Base-by-base conservation (phyloP, 2,329 filamentous ascomycete species). In the Furcasterigmium furcatum region DNA sequence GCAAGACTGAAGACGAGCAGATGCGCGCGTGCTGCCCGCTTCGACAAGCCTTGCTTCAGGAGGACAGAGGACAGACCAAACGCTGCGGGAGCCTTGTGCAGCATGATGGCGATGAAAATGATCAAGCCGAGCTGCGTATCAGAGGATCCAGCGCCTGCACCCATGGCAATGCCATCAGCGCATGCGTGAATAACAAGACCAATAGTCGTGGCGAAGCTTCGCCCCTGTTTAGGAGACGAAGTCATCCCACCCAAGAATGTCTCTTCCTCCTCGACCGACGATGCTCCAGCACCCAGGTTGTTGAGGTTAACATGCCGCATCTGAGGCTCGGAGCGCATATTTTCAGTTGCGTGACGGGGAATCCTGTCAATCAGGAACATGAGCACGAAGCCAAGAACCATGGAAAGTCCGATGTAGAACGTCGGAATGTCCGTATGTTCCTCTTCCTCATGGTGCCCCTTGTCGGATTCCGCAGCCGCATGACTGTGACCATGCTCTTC, bases 321-420 rank as follows among this genome's bases (percentile, higher is more conserved):
- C 43, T 83, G 75, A 13, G 85, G 83, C 30, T 79, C 75, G 18
- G 79, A 71, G 56, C 84, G 83, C 30, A 88, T 70, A 34, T 77
- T 75, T 18, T 88, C 77, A 2, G 79, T 78, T 6, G 84, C 82
- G 61, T 91, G 87, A 34, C 83, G 82, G 8, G 91, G 90, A 9
- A 95, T 68, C 43, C 88, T 84, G 66, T 99, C 92, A 59, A 99
- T 87, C 19, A 99, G 79, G 61, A 96, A 97, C 94, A 99, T 99
- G 53, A 96, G 78, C 46, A 96, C 83, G 66, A 97, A 99, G 12
- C 94, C 94, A 14, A 88, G 72, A 45, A 95, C 82, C 43, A 99
- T 73, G 2, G 91, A 89, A 44, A 97, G 76, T 5, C 94, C 94
- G 47, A 99, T 87, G 67, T 88, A 94, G 53, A 85, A 82, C 0